Conservation (phyloP, 331 rosid species). For the Malus hybrid region DNA sequence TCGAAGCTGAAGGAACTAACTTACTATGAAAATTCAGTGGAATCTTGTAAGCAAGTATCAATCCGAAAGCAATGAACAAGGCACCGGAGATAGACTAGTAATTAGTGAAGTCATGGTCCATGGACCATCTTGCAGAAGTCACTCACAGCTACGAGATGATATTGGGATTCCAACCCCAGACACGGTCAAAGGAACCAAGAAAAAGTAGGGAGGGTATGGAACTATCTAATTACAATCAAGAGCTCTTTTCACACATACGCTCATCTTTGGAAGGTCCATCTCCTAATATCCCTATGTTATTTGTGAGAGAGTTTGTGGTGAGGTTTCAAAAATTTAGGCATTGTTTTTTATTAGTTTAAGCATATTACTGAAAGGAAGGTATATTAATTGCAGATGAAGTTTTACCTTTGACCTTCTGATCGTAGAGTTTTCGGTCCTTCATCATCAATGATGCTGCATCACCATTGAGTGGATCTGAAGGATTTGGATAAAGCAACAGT, state of each 20-base stretch:
- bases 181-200: background rate
- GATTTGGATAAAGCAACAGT: slow-evolving; percentile 87
- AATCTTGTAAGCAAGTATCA: background rate
- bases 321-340: background rate
- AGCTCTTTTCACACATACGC: background rate
- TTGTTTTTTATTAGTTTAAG: background rate
- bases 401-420: slow-evolving; percentile 88
- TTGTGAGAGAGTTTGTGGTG: background rate
- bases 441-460: slow-evolving; percentile 83
- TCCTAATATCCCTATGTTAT: background rate
- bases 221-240: background rate
- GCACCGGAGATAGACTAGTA: background rate
- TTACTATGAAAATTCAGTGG: background rate
- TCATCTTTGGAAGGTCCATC: background rate
- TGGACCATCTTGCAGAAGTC: background rate
- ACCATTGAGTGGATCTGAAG: slow-evolving; percentile 72
- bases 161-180: background rate
- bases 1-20: background rate
- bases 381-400: background rate
- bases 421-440: slow-evolving; percentile 74
- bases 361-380: background rate
- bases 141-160: background rate
- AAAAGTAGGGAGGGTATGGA: background rate
- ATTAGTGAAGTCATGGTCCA: background rate
- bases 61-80: background rate